phyloP scores from a whole-genome alignment of 83 land plant genomes.

The Diphasiastrum complanatum region DNA sequence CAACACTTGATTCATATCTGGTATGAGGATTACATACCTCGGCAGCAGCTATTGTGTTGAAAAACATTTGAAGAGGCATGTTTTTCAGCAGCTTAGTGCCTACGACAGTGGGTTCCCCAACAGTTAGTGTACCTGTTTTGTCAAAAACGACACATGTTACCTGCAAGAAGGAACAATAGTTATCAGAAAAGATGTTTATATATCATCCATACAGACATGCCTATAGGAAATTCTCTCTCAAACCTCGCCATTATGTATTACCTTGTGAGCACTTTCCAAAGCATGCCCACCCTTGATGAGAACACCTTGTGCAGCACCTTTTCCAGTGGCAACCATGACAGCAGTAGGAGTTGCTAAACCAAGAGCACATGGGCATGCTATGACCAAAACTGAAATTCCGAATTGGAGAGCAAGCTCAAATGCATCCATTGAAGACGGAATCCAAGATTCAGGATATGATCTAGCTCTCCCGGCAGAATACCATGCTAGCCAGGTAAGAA shows the following conservation, averaged over 20 bases:
- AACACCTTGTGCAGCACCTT: slow-evolving; percentile 90
- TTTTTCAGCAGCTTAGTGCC: slow-evolving; percentile 54
- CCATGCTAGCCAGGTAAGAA: slow-evolving; percentile 85
- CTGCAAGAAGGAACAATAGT: slow-evolving; percentile 30
- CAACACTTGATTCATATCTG: neutral
- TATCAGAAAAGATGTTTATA: too few species aligned
- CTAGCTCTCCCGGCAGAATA: slow-evolving; percentile 58
- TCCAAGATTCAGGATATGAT: slow-evolving; percentile 58
- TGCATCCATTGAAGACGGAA: slow-evolving; percentile 71
- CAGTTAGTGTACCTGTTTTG: slow-evolving; percentile 90
- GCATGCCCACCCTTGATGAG: slow-evolving; percentile 95
- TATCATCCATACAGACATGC: too few species aligned
- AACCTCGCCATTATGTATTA: slow-evolving; percentile 34
- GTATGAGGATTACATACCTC: slow-evolving; percentile 42
- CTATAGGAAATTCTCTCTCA: too few species aligned
- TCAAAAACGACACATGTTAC: slow-evolving; percentile 80
- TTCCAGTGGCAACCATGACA: slow-evolving; percentile 96
- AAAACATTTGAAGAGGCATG: slow-evolving; percentile 50
- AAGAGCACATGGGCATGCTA: slow-evolving; percentile 96
- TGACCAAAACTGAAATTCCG: slow-evolving; percentile 86
- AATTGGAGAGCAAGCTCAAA: slow-evolving; percentile 96
- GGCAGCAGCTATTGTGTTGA: slow-evolving; percentile 56
- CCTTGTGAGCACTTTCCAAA: slow-evolving; percentile 86
- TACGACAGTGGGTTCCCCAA: slow-evolving; percentile 80
- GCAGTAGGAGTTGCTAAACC: slow-evolving; percentile 99